Conservation (phyloP, 2,329 filamentous ascomycete species). For the Aciculosporium take region DNA sequence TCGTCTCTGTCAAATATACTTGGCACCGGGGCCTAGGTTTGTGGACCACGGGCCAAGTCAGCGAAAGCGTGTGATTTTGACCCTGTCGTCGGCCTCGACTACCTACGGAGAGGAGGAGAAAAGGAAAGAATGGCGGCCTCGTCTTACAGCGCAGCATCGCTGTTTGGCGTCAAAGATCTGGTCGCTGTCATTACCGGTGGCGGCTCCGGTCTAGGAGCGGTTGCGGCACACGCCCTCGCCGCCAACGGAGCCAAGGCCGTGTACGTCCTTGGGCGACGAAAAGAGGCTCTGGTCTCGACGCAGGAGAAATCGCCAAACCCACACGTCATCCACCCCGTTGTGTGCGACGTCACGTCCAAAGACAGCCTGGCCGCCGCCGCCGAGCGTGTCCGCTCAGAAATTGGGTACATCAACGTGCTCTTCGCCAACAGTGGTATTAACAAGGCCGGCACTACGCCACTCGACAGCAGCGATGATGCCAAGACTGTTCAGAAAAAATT, state of each 20-base stretch:
- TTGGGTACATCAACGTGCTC: constrained; percentile 49
- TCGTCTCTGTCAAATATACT: neutral
- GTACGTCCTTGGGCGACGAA: constrained; percentile 27
- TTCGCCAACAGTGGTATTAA: constrained; percentile 43
- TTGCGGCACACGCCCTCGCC: constrained; percentile 33
- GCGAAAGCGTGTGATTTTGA: neutral
- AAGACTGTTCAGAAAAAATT: constrained; percentile 8
- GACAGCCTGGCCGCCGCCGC: constrained; percentile 44
- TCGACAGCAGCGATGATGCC: constrained; percentile 2
- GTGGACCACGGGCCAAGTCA: too few species aligned
- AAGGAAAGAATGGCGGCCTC: constrained; percentile 6
- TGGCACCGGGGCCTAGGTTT: too few species aligned
- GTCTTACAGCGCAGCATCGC: constrained; percentile 10
- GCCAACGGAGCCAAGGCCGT: constrained; percentile 18
- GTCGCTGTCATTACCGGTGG: constrained; percentile 45
- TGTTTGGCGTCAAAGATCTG: constrained; percentile 40
- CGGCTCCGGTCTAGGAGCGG: constrained; percentile 40
- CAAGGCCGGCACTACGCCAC: neutral
- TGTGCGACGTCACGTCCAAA: constrained; percentile 30
- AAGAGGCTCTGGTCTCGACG: constrained; percentile 17
- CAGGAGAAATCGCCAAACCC: constrained; percentile 8
- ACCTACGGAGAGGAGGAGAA: neutral
- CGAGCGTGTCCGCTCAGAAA: constrained; percentile 34
- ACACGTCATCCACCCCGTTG: constrained; percentile 21
- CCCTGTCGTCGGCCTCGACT: neutral